Conservation (phyloP, 2,329 filamentous ascomycete species). For the Apiospora aurea region DNA sequence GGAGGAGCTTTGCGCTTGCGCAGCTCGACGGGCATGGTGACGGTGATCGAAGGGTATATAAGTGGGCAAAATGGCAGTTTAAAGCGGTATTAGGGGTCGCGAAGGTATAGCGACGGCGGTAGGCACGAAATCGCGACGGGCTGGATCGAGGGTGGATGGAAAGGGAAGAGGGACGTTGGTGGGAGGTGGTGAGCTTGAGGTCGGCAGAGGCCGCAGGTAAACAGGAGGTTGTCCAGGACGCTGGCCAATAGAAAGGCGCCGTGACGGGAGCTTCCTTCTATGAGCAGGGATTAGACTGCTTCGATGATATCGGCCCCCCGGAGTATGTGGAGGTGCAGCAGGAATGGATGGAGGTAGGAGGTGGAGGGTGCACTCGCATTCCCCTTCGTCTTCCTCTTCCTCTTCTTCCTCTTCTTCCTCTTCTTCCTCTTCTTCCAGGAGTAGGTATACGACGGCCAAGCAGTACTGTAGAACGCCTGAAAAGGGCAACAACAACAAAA, state of each 20-base stretch:
- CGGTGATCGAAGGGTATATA: conserved; percentile 27
- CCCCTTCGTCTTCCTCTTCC: not conserved
- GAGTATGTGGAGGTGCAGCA: conserved; percentile 15
- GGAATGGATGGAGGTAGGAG: not conserved
- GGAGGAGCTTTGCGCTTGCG: conserved; percentile 54
- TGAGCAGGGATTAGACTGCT: conserved; percentile 27
- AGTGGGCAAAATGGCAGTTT: conserved; percentile 24
- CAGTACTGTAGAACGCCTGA: no score
- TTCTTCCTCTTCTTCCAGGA: not conserved
- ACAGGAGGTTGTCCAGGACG: conserved; percentile 39
- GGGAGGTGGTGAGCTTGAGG: conserved; percentile 36
- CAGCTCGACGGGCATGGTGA: conserved; percentile 50
- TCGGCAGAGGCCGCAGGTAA: conserved; percentile 38
- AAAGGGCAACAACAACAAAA: no score
- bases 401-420: not conserved
- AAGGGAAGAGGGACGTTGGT: conserved; percentile 32
- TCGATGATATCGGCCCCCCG: conserved; percentile 20
- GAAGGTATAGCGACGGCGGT: conserved; percentile 32
- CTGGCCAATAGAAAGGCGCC: conserved; percentile 34
- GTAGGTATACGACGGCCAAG: no score
- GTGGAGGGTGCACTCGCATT: not conserved
- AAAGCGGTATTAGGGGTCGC: conserved; percentile 30
- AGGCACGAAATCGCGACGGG: conserved; percentile 26
- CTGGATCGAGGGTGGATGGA: conserved; percentile 29
- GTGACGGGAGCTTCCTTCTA: conserved; percentile 35